These are phyloP conservation scores for Corylus heterophylla DNA, from an alignment of 306 rosid genomes.

Conservation along the genomic window DNA sequence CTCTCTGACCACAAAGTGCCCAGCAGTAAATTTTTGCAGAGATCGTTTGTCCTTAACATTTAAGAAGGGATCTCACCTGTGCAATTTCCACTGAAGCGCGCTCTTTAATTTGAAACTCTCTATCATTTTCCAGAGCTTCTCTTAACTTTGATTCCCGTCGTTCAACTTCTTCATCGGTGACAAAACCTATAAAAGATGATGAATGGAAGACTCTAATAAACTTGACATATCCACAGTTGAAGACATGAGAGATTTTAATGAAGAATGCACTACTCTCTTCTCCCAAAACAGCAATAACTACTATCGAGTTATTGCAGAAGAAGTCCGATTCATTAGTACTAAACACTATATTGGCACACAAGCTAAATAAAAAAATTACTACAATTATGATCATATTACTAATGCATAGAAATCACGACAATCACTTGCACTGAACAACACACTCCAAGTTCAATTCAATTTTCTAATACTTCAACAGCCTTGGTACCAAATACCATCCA, in stretches of 20 bases:
- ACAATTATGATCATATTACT: not conserved
- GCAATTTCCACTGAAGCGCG: conserved; percentile 69
- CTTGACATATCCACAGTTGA: conserved; percentile 6
- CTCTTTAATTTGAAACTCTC: conserved; percentile 60
- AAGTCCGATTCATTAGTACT: conserved; percentile 7
- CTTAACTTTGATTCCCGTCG: conserved; percentile 59
- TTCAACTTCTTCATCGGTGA: conserved; percentile 69
- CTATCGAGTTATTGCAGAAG: not conserved
- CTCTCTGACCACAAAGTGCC: not conserved
- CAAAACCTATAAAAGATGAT: conserved; percentile 57
- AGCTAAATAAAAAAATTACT: not conserved
- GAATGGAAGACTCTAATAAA: conserved; percentile 4
- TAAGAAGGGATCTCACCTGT: conserved; percentile 56
- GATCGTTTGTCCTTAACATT: conserved; percentile 27
- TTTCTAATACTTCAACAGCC: conserved; percentile 18
- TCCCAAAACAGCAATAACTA: not conserved
- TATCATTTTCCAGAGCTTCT: conserved; percentile 58
- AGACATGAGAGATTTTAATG: conserved; percentile 2
- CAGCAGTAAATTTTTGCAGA: conserved; percentile 1
- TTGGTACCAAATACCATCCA: conserved; percentile 5
- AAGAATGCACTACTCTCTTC: conserved; percentile 9
- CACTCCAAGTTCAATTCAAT: conserved; percentile 7
- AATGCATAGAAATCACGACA: conserved; percentile 7
- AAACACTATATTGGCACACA: conserved; percentile 14
- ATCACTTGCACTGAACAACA: conserved; percentile 11